phyloP scores from a whole-genome alignment of 805 yeast genomes.

The Candida insectalens region DNA sequence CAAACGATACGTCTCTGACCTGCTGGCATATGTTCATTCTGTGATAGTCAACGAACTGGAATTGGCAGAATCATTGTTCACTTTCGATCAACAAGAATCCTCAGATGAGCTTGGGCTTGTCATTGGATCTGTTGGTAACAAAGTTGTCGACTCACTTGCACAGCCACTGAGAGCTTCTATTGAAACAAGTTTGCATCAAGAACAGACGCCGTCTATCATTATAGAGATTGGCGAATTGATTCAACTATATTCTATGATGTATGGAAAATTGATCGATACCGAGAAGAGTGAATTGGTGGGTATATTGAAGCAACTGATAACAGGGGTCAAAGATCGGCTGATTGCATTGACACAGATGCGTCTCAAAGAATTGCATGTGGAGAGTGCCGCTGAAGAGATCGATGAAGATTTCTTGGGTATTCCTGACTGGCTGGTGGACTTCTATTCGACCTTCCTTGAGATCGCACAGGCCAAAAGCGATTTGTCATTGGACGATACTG shows the following conservation, averaged over 20 bases:
- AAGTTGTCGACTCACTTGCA: slow-evolving; percentile 43
- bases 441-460: slow-evolving; percentile 49
- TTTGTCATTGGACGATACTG: slow-evolving; percentile 29
- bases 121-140: slow-evolving; percentile 32
- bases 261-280: slow-evolving; percentile 31
- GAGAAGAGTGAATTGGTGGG: slow-evolving; percentile 11
- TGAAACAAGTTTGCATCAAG: slow-evolving; percentile 61
- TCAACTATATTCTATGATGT: slow-evolving; percentile 64
- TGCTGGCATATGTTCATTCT: slow-evolving; percentile 81
- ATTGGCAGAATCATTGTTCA: slow-evolving; percentile 53
- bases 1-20: slow-evolving; percentile 72
- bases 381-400: slow-evolving; percentile 24
- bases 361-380: slow-evolving; percentile 26
- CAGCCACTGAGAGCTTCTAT: slow-evolving; percentile 53
- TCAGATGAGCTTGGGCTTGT: slow-evolving; percentile 15
- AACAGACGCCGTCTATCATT: slow-evolving; percentile 44
- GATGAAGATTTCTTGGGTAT: slow-evolving; percentile 51
- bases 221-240: slow-evolving; percentile 54
- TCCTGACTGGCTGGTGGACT: slow-evolving; percentile 77
- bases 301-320: slow-evolving; percentile 24
- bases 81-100: slow-evolving; percentile 21
- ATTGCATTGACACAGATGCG: slow-evolving; percentile 25
- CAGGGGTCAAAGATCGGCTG: slow-evolving; percentile 28
- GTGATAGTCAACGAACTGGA: slow-evolving; percentile 84
- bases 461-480: slow-evolving; percentile 30